A percentile compares a stretch with the other conserved stretches of the same genome.
Conservation (phyloP, 2,329 filamentous ascomycete species). For the Clonostachys rhizophaga region DNA sequence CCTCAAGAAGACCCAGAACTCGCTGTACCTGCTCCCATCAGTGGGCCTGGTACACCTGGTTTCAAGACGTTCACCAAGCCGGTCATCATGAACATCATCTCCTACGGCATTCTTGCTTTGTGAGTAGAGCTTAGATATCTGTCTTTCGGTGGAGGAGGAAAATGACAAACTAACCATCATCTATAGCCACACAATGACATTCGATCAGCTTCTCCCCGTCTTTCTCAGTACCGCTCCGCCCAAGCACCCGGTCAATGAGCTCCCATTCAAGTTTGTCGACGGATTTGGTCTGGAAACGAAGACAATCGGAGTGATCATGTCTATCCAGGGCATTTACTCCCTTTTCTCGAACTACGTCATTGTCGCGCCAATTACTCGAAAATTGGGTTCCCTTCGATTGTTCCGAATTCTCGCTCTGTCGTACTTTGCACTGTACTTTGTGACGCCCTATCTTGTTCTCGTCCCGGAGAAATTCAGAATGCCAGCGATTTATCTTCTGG, state of each 20-base stretch:
- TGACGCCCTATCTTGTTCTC: constrained; percentile 84
- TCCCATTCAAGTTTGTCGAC: constrained; percentile 86
- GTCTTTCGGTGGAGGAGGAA: constrained; percentile 3
- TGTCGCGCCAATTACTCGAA: constrained; percentile 72
- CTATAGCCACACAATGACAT: constrained; percentile 87
- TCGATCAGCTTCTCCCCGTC: constrained; percentile 89
- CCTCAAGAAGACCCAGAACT: constrained; percentile 18
- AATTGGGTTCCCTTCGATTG: constrained; percentile 72
- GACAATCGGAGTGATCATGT: constrained; percentile 82
- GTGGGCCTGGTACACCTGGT: neutral
- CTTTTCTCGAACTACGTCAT: constrained; percentile 81
- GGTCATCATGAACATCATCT: constrained; percentile 81
- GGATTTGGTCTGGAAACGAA: constrained; percentile 82
- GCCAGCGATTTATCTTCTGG: constrained; percentile 68
- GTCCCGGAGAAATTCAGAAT: constrained; percentile 69
- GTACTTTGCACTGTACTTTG: constrained; percentile 84
- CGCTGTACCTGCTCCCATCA: constrained; percentile 9
- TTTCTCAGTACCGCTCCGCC: constrained; percentile 70
- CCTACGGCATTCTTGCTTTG: constrained; percentile 92
- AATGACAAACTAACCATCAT: constrained; percentile 3
- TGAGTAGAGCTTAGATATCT: constrained; percentile 46
- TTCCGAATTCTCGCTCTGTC: constrained; percentile 77
- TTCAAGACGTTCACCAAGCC: constrained; percentile 73
- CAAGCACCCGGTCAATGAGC: constrained; percentile 42
- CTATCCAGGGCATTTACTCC: constrained; percentile 84